Percentiles rank a stretch among this genome's conserved stretches.
These are phyloP conservation scores for Chalciporus sphaerocephalus DNA, from an alignment of 768 basidiomycete genomes.

Conservation along the genomic window DNA sequence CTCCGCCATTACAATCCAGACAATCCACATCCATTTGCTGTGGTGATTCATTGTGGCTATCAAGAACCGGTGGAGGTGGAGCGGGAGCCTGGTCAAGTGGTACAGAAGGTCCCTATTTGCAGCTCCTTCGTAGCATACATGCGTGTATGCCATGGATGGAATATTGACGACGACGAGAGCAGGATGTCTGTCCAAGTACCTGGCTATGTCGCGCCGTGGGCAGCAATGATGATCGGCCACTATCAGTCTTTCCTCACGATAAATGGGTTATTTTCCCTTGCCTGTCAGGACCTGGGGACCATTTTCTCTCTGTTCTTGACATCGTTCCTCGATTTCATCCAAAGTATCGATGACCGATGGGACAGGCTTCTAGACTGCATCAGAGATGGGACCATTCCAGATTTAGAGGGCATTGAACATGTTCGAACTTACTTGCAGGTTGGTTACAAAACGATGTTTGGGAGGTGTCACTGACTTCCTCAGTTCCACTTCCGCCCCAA, in stretches of 20 bases:
- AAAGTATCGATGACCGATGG: conserved; percentile 15
- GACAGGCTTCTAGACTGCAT: conserved; percentile 14
- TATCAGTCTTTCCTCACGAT: conserved; percentile 17
- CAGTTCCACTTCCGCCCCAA: conserved; percentile 12
- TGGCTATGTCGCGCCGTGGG: conserved; percentile 12
- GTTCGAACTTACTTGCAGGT: conserved; percentile 15
- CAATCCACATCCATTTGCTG: neutral
- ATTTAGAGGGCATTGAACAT: conserved; percentile 7
- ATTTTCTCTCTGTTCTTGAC: conserved; percentile 4
- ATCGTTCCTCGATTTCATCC: conserved; percentile 11
- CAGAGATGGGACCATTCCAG: conserved; percentile 12
- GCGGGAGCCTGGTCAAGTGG: conserved; percentile 1
- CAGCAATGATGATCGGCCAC: conserved; percentile 9
- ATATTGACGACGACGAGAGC: conserved; percentile 9
- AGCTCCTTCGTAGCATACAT: neutral
- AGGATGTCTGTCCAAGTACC: conserved; percentile 12
- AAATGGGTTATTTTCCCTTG: conserved; percentile 20
- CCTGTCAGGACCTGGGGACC: neutral
- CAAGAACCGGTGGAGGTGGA: conserved; percentile 6
- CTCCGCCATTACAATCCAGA: neutral
- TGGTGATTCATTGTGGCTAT: neutral
- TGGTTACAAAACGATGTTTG: neutral
- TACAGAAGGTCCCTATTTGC: conserved; percentile 9
- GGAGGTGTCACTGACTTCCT: neutral
- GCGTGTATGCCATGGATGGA: conserved; percentile 11